phyloP scores from a whole-genome alignment of 768 basidiomycete species.

The Russula sp. region DNA sequence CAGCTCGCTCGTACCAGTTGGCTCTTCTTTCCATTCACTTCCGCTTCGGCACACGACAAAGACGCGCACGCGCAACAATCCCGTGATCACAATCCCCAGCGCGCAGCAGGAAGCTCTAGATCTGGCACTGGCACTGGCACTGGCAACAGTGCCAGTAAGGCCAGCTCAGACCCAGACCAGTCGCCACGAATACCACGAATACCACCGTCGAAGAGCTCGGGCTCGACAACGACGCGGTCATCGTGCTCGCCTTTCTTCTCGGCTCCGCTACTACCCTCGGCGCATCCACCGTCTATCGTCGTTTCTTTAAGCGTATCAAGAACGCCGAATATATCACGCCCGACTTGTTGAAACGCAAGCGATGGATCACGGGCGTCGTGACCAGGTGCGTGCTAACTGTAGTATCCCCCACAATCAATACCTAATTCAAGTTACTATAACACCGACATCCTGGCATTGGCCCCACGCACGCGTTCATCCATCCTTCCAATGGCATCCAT shows the following conservation, averaged over 20 bases:
- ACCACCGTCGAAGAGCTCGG: neutral
- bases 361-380: constrained; percentile 78
- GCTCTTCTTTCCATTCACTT: constrained; percentile 26
- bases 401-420: neutral
- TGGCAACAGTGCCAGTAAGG: too few species aligned
- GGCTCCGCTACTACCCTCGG: constrained; percentile 39
- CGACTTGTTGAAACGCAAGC: constrained; percentile 50
- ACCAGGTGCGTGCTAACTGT: constrained; percentile 54
- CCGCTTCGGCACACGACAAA: constrained; percentile 54
- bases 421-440: neutral
- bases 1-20: neutral
- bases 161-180: neutral
- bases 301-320: constrained; percentile 57
- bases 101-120: neutral
- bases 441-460: neutral
- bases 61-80: constrained; percentile 50
- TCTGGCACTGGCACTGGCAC: too few species aligned
- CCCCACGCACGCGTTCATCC: neutral
- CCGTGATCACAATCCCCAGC: constrained; percentile 47
- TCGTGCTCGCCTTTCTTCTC: constrained; percentile 36
- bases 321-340: constrained; percentile 73
- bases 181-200: neutral
- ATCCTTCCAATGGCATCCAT: too few species aligned
- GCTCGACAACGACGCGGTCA: neutral
- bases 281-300: constrained; percentile 40